Conservation (phyloP, 2,329 filamentous ascomycete species). For the Monosporascus ibericus region DNA sequence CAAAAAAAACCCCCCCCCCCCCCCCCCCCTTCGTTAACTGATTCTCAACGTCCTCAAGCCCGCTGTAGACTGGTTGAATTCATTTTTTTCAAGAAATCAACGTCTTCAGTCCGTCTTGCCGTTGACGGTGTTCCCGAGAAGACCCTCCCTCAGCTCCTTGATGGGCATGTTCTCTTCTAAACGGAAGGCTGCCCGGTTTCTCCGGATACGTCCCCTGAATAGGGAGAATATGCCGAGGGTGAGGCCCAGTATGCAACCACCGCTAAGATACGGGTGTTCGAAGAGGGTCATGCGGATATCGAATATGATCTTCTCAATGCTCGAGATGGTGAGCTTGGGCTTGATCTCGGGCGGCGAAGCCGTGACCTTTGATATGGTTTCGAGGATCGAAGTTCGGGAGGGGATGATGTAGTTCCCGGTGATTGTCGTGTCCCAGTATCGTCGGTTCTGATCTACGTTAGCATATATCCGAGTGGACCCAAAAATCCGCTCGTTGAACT, state of each 20-base stretch:
- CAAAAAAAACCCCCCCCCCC: no score
- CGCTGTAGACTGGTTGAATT: background rate
- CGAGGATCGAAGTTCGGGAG: conserved; percentile 83
- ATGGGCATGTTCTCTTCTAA: conserved; percentile 50
- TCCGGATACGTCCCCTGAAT: conserved; percentile 48
- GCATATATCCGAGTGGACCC: conserved; percentile 11
- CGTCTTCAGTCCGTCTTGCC: conserved; percentile 44
- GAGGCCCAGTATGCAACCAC: conserved; percentile 53
- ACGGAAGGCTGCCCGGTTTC: conserved; percentile 53
- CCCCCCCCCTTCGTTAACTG: background rate
- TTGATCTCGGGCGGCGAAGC: conserved; percentile 64
- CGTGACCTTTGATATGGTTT: conserved; percentile 71
- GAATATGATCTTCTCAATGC: conserved; percentile 66
- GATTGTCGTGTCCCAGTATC: conserved; percentile 90
- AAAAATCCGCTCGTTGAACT: conserved; percentile 34
- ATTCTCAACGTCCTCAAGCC: background rate
- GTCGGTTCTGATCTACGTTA: conserved; percentile 62
- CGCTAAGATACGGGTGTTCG: conserved; percentile 53
- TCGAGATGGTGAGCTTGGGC: conserved; percentile 70
- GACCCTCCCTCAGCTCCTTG: conserved; percentile 56
- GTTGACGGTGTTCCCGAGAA: conserved; percentile 48
- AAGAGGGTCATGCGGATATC: conserved; percentile 53
- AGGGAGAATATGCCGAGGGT: conserved; percentile 46
- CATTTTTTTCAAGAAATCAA: conserved; percentile 3
- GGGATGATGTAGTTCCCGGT: conserved; percentile 87